Evolutionary conservation across 2,329 filamentous ascomycete genomes (phyloP).

Genomic region (Coniochaeta sp.): DNA sequence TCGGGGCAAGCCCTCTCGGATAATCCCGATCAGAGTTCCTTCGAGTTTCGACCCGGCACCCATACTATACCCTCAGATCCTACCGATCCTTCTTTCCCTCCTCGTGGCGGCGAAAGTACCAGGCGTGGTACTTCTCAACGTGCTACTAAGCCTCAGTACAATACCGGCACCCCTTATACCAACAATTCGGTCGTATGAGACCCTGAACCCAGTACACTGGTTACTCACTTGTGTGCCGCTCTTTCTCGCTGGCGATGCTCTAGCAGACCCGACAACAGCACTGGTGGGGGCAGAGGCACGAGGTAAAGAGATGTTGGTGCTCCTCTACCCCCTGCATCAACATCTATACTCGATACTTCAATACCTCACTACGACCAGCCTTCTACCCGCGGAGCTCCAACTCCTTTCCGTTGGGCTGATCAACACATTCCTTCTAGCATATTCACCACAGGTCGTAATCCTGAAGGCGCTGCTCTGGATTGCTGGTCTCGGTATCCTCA

Average conservation of each 20-base stretch:
- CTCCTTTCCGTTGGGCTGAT: constrained; percentile 77
- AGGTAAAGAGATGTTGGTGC: constrained; percentile 20
- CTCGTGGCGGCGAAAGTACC: constrained; percentile 60
- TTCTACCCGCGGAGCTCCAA: constrained; percentile 81
- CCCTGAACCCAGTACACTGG: constrained; percentile 72
- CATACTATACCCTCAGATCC: constrained; percentile 73
- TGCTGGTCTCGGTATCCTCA: constrained; percentile 69
- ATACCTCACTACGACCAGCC: constrained; percentile 79
- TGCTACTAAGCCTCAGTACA: constrained; percentile 73
- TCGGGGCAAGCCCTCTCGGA: constrained; percentile 27
- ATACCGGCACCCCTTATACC: constrained; percentile 70
- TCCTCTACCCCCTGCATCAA: constrained; percentile 76
- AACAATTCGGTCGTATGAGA: constrained; percentile 45
- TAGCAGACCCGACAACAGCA: constrained; percentile 19
- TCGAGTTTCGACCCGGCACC: constrained; percentile 84
- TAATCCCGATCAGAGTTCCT: constrained; percentile 50
- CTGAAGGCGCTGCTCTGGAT: constrained; percentile 80
- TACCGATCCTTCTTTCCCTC: constrained; percentile 71
- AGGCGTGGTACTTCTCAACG: constrained; percentile 64
- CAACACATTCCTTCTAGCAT: constrained; percentile 69
- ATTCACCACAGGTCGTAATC: constrained; percentile 76
- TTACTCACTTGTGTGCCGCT: constrained; percentile 65
- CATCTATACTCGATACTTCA: constrained; percentile 66
- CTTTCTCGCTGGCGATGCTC: constrained; percentile 32
- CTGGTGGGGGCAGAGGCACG: constrained; percentile 15